Conservation (phyloP, 2,329 filamentous ascomycete genomes). For the Colletotrichum higginsianum region DNA sequence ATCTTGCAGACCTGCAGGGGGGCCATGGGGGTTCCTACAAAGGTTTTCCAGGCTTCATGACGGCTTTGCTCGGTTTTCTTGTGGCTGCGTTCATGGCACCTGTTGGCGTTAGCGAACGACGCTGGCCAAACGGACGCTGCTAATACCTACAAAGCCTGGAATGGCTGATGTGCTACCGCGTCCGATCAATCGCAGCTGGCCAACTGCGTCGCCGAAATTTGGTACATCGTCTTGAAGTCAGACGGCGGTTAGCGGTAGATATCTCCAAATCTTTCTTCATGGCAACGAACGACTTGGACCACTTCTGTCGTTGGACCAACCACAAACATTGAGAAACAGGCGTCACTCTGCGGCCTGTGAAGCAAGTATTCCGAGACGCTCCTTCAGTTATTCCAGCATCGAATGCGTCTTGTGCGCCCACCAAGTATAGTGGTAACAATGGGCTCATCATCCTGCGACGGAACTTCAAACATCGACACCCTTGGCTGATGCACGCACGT, state of each 20-base stretch:
- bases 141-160: neutral
- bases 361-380: conserved; percentile 9
- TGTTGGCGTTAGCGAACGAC: conserved; percentile 30
- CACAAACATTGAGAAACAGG: conserved; percentile 16
- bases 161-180: neutral
- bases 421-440: conserved; percentile 11
- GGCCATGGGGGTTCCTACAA: conserved; percentile 12
- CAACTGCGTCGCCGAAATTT: neutral
- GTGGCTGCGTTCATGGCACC: conserved; percentile 38
- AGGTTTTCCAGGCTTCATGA: conserved; percentile 25
- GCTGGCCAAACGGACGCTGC: conserved; percentile 28
- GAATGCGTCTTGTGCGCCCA: neutral
- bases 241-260: conserved; percentile 22
- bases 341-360: conserved; percentile 19
- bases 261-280: neutral
- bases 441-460: conserved; percentile 42
- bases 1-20: conserved; percentile 39
- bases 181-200: conserved; percentile 11
- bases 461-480: conserved; percentile 35
- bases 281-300: neutral
- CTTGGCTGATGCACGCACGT: conserved; percentile 37
- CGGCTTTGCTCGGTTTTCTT: conserved; percentile 15
- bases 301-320: neutral
- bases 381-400: conserved; percentile 11
- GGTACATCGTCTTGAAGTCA: conserved; percentile 17